Evolutionary conservation across 163 green algal genomes (phyloP).

Genomic region (Scenedesmus sp.): DNA sequence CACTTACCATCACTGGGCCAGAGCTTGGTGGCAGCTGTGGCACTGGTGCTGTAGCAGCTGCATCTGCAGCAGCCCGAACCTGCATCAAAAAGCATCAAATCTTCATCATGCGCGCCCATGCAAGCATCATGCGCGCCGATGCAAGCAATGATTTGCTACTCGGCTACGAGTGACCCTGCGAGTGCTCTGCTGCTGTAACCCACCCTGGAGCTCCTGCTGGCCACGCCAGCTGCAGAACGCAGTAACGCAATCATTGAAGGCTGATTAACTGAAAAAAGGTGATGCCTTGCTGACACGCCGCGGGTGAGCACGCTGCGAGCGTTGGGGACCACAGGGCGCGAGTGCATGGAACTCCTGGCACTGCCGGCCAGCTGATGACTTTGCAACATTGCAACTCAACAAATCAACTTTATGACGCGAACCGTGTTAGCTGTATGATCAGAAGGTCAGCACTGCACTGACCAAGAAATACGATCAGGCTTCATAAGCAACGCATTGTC

Average conservation of each 20-base stretch:
- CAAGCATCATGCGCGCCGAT: neutral
- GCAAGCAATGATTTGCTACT: neutral
- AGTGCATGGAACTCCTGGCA: neutral
- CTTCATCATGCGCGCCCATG: neutral
- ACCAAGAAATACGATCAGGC: neutral
- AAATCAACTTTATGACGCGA: neutral
- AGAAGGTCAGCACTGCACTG: neutral
- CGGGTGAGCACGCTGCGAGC: neutral
- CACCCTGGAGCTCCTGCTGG: neutral
- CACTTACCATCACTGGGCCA: neutral
- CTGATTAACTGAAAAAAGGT: neutral
- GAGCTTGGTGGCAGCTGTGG: neutral
- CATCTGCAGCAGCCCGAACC: neutral
- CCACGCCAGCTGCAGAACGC: neutral
- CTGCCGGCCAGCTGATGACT: neutral
- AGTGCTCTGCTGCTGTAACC: conserved; percentile 8
- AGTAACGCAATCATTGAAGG: neutral
- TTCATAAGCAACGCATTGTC: neutral
- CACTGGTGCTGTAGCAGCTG: neutral
- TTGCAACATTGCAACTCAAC: neutral
- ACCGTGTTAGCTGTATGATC: neutral
- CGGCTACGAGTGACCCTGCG: neutral
- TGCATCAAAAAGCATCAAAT: neutral
- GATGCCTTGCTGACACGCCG: neutral
- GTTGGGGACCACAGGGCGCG: neutral